These are phyloP conservation scores for Flaveria ramosissima DNA, from an alignment of 129 eudicot genomes.

Conservation along the genomic window DNA sequence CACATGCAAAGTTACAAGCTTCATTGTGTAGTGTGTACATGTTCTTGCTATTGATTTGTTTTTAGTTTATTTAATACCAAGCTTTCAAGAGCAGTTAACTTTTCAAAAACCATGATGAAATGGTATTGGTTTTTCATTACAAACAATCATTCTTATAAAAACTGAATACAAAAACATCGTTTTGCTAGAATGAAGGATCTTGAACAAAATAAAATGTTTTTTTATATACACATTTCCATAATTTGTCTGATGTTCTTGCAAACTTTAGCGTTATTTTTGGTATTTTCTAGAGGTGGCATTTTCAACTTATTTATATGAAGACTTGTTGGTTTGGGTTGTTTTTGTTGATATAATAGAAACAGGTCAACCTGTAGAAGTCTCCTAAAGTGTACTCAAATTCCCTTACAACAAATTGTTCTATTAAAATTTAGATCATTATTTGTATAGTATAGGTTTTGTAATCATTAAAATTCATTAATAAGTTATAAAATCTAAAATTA, in stretches of 20 bases:
- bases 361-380: not conserved
- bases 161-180: not conserved
- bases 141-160: not conserved
- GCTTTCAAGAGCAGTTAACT: not conserved
- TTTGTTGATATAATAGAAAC: not conserved
- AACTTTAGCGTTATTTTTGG: not conserved
- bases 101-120: not conserved
- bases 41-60: conserved; percentile 5
- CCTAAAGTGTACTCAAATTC: not conserved
- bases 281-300: not conserved
- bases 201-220: not conserved
- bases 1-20: conserved; percentile 12
- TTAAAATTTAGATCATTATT: not conserved
- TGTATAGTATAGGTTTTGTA: not conserved
- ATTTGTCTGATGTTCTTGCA: not conserved
- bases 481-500: not conserved
- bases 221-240: not conserved
- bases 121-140: not conserved
- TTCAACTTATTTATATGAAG: not conserved
- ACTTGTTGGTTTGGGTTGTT: not conserved
- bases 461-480: not conserved
- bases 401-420: not conserved
- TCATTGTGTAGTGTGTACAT: conserved; percentile 3
- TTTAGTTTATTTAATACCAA: not conserved
- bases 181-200: conserved; percentile 5